These are phyloP conservation scores for Fonsecaea monophora DNA, from an alignment of 2,329 filamentous ascomycete genomes.

Conservation along the genomic window DNA sequence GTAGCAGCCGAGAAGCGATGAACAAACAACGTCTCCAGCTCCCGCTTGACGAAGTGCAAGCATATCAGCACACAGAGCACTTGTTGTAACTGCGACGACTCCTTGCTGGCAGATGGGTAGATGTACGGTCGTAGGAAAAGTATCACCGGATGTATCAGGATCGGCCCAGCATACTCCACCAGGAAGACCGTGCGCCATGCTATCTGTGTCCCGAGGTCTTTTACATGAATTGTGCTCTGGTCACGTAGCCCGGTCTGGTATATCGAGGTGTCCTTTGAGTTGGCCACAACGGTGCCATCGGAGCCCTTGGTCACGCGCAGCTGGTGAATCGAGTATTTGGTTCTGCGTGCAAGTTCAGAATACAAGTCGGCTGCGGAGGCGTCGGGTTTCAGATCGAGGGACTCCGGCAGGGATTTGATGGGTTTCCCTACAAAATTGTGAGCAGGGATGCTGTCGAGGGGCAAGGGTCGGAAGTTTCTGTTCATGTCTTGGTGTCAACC, in stretches of 20 bases:
- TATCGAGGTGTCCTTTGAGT: constrained; percentile 60
- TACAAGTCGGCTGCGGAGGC: constrained; percentile 64
- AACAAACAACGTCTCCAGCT: constrained; percentile 90
- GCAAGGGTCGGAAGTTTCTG: background rate
- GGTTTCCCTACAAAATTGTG: constrained; percentile 60
- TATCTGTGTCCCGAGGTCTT: constrained; percentile 91
- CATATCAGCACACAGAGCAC: constrained; percentile 76
- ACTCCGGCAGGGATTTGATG: constrained; percentile 65
- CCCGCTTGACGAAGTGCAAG: constrained; percentile 91
- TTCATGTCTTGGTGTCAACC: background rate
- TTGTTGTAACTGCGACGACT: constrained; percentile 71
- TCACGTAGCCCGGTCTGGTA: constrained; percentile 64
- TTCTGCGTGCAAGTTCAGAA: constrained; percentile 60
- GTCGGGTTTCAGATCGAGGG: constrained; percentile 59
- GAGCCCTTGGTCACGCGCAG: constrained; percentile 69
- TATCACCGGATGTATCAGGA: constrained; percentile 82
- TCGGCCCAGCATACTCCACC: constrained; percentile 91
- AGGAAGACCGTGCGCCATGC: constrained; percentile 93
- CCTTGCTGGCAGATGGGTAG: constrained; percentile 62
- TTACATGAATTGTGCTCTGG: constrained; percentile 75
- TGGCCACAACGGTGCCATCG: constrained; percentile 65
- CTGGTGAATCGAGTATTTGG: constrained; percentile 64
- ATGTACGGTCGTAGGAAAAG: constrained; percentile 74
- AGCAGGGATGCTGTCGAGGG: constrained; percentile 18
- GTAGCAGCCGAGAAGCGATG: constrained; percentile 95